Conservation (phyloP, 1,139 yeast genomes). For the Taphrina flavorubra region DNA sequence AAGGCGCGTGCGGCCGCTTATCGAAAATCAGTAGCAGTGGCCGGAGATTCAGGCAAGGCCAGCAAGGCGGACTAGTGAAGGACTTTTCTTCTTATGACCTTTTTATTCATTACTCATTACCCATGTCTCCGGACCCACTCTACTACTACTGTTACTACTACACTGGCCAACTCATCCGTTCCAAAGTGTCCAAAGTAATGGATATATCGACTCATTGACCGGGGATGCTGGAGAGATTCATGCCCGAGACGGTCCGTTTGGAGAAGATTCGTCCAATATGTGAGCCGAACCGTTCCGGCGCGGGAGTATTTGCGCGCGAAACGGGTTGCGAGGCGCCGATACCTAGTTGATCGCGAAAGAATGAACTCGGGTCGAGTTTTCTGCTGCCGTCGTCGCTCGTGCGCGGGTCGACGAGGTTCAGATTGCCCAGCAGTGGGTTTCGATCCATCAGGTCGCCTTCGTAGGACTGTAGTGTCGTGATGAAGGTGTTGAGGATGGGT, state of each 20-base stretch:
- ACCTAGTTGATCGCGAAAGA: constrained; percentile 28
- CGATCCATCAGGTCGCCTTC: constrained; percentile 26
- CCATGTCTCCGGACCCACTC: too few relatives aligned
- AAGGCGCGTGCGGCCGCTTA: constrained; percentile 39
- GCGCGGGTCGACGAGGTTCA: constrained; percentile 1
- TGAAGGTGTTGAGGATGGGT: constrained; percentile 28
- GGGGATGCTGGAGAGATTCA: neutral
- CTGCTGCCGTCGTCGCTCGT: constrained; percentile 16
- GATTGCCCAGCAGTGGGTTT: constrained; percentile 4
- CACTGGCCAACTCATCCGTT: too few relatives aligned
- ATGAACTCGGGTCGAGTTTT: constrained; percentile 25
- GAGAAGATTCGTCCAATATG: constrained; percentile 24
- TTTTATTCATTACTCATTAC: too few relatives aligned
- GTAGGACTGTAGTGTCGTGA: constrained; percentile 12
- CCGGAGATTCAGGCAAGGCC: constrained; percentile 11
- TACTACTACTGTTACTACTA: too few relatives aligned
- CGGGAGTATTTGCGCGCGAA: constrained; percentile 22
- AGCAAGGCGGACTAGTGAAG: constrained; percentile 4
- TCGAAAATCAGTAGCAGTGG: constrained; percentile 1
- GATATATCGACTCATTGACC: neutral
- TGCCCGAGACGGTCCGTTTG: constrained; percentile 24
- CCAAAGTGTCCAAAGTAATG: neutral
- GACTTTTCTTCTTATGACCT: too few relatives aligned
- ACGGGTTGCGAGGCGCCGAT: constrained; percentile 22
- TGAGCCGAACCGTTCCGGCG: constrained; percentile 25